Conservation (phyloP, 208 protist species). For the Trypanosoma avium region DNA sequence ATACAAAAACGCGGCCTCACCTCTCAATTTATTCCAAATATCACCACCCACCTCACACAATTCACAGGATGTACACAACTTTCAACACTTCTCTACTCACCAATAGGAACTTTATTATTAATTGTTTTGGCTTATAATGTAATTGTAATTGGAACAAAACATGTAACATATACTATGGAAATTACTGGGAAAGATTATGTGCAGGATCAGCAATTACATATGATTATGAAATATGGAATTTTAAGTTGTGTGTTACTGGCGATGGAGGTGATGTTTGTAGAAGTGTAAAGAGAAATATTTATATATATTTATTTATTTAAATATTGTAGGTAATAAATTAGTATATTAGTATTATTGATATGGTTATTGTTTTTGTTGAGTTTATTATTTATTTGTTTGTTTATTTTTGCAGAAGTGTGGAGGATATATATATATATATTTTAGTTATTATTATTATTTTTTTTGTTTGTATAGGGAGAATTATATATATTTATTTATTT, state of each 20-base stretch:
- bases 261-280: conserved; percentile 87
- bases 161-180: conserved; percentile 83
- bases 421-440: too few relatives aligned
- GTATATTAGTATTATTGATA: not conserved
- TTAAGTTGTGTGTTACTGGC: conserved; percentile 74
- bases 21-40: conserved; percentile 44
- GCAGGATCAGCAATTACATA: conserved; percentile 84
- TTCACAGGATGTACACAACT: conserved; percentile 56
- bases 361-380: too few relatives aligned
- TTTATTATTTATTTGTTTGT: too few relatives aligned
- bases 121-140: conserved; percentile 88
- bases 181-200: conserved; percentile 90
- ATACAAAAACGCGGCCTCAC: not conserved
- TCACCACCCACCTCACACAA: conserved; percentile 59
- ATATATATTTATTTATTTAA: conserved; percentile 6
- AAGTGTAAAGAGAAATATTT: conserved; percentile 44
- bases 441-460: too few relatives aligned
- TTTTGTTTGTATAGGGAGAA: too few relatives aligned
- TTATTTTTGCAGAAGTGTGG: too few relatives aligned
- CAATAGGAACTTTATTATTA: conserved; percentile 71
- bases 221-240: conserved; percentile 86
- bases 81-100: conserved; percentile 74
- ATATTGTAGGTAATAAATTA: not conserved
- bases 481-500: too few relatives aligned
- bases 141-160: conserved; percentile 77